These are phyloP conservation scores for Nicotiana paniculata DNA, from an alignment of 257 asterid genomes.

Conservation along the genomic window DNA sequence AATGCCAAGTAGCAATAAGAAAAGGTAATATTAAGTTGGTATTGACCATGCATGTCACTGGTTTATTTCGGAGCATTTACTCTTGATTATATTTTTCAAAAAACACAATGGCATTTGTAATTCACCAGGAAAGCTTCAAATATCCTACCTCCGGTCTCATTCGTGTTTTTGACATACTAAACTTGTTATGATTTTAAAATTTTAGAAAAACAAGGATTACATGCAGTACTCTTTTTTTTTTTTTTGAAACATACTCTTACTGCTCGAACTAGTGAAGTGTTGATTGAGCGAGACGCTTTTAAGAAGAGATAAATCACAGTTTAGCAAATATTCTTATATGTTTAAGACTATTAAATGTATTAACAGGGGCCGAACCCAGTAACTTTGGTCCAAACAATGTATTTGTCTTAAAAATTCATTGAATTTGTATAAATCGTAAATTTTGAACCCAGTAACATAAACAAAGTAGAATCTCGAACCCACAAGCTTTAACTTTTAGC, in stretches of 20 bases:
- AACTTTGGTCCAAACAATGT: too few species aligned
- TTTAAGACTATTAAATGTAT: too few species aligned
- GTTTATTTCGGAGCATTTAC: neutral
- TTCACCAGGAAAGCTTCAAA: neutral
- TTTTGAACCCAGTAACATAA: too few species aligned
- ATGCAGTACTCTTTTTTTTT: neutral
- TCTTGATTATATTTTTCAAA: neutral
- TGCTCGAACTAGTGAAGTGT: neutral
- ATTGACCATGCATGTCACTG: neutral
- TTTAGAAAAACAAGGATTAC: neutral
- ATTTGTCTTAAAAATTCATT: too few species aligned
- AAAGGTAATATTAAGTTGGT: neutral
- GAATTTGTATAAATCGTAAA: too few species aligned
- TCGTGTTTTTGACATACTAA: neutral
- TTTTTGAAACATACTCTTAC: neutral
- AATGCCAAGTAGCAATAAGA: neutral
- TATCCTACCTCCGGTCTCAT: neutral
- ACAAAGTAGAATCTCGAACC: too few species aligned
- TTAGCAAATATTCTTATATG: too few species aligned
- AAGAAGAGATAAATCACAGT: too few species aligned
- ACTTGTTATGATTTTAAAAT: neutral
- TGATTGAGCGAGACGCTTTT: neutral
- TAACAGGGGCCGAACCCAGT: too few species aligned
- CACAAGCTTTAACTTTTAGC: too few species aligned
- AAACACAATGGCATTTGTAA: neutral